Base-by-base conservation (phyloP, 495 filamentous ascomycete genomes). In the Penicillium psychrofluorescens region DNA sequence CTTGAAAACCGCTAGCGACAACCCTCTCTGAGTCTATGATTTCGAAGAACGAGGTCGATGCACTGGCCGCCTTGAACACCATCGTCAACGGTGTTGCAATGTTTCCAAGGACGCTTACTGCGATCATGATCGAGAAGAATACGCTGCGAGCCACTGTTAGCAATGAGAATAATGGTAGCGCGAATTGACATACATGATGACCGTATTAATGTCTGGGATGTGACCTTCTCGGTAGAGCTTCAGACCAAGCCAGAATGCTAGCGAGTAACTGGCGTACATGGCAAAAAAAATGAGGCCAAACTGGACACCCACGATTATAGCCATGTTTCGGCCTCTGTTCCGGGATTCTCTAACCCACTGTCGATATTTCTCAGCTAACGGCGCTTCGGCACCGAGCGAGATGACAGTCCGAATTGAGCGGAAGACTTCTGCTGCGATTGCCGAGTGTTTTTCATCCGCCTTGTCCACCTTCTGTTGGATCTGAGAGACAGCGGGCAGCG, bases 341-440 rank as follows among this genome's bases (percentile, higher is more conserved):
- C 66, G 72, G 3, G 81, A 74, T 44, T 81, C 75, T 32, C 79
- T 70, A 6, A 87, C 64, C 71, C 77, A 80, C 1, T 54, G 56
- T 4, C 47, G 30, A 38, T 77, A 72, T n/a, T 65, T 64, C 10
- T 51, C 44, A 7, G 60, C 54, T 7, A 79, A 51, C 3, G 46
- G 35, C 1, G 56, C 54, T 27, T 70, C 60, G 1, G 72, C 76
- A 41, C 68, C 68, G 37, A 79, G 75, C 2, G 78, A 74, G 36
- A 78, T 67, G 0, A 82, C 75, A 1, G 72, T 70, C 11, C 69
- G 67, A 29, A 80, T 68, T 1, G 67, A 64, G 11, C 58, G 58
- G 29, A 82, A 64, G 1, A 69, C 68, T 15, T 70, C 75, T 31
- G 74, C 66, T 1, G 77, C 76, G 8, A 78, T 50, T 0, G 58